Conservation (phyloP, 2,329 filamentous ascomycete species). For the Malbranchea zuffiana region DNA sequence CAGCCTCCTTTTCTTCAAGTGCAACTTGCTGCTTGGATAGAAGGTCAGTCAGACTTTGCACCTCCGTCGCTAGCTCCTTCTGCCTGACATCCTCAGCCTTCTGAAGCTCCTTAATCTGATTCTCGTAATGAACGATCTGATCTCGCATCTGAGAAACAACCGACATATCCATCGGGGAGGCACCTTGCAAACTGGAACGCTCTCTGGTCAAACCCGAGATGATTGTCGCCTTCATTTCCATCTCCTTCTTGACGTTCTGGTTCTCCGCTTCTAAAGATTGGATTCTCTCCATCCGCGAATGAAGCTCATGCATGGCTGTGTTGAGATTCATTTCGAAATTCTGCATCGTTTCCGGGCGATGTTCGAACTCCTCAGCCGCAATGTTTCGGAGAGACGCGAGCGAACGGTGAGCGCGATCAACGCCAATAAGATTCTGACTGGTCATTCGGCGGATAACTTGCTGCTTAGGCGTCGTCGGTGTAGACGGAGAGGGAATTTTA, state of each 20-base stretch:
- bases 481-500: slow-evolving; percentile 46
- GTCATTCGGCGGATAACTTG: slow-evolving; percentile 88
- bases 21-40: slow-evolving; percentile 29
- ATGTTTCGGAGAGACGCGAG: slow-evolving; percentile 84
- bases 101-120: slow-evolving; percentile 62
- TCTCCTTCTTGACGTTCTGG: slow-evolving; percentile 75
- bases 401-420: slow-evolving; percentile 83
- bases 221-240: slow-evolving; percentile 93
- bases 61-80: slow-evolving; percentile 58
- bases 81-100: slow-evolving; percentile 64
- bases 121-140: slow-evolving; percentile 78
- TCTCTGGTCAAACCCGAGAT: slow-evolving; percentile 91
- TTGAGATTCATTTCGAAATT: slow-evolving; percentile 89
- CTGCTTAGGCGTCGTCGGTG: slow-evolving; percentile 48
- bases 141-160: slow-evolving; percentile 78
- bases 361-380: slow-evolving; percentile 73
- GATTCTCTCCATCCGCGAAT: slow-evolving; percentile 75
- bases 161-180: slow-evolving; percentile 78
- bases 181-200: slow-evolving; percentile 72
- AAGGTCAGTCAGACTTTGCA: slow-evolving; percentile 55
- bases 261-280: slow-evolving; percentile 82
- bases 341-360: slow-evolving; percentile 72
- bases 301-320: slow-evolving; percentile 82
- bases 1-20: slow-evolving; percentile 18
- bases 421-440: slow-evolving; percentile 67